phyloP scores from a whole-genome alignment of 1,284 basidiomycete genomes.

The Flammula alnicola region DNA sequence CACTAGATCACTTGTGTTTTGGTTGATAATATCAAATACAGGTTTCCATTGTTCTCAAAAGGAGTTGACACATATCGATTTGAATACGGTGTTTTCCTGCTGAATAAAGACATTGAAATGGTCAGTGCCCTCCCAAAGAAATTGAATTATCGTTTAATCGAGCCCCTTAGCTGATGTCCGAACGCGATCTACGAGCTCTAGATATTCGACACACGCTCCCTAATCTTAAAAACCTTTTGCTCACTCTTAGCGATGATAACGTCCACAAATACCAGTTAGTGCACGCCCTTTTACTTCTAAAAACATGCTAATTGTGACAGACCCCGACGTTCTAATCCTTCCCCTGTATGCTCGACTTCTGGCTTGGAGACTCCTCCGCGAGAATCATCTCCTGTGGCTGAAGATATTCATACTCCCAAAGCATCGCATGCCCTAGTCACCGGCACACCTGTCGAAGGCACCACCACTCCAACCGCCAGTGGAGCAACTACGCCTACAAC shows the following conservation, averaged over 20 bases:
- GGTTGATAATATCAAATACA: conserved; percentile 42
- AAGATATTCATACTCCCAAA: conserved; percentile 42
- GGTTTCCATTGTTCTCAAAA: conserved; percentile 93
- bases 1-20: too few species aligned
- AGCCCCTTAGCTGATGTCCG: conserved; percentile 79
- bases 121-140: conserved; percentile 46
- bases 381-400: conserved; percentile 27
- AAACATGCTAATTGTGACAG: conserved; percentile 4
- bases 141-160: conserved; percentile 11
- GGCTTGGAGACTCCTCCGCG: conserved; percentile 31
- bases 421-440: conserved; percentile 32
- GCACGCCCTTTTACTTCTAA: background rate
- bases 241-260: conserved; percentile 81
- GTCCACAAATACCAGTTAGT: conserved; percentile 48
- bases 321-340: conserved; percentile 29
- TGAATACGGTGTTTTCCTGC: conserved; percentile 95
- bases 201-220: conserved; percentile 97
- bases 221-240: conserved; percentile 92
- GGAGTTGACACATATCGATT: conserved; percentile 97
- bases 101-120: conserved; percentile 98
- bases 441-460: conserved; percentile 31
- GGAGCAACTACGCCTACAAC: conserved; percentile 59
- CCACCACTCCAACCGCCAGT: conserved; percentile 52
- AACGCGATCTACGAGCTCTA: conserved; percentile 83
- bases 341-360: conserved; percentile 32